Evolutionary conservation across 208 protist genomes (phyloP).

Genomic region (Trypanosoma avium): DNA sequence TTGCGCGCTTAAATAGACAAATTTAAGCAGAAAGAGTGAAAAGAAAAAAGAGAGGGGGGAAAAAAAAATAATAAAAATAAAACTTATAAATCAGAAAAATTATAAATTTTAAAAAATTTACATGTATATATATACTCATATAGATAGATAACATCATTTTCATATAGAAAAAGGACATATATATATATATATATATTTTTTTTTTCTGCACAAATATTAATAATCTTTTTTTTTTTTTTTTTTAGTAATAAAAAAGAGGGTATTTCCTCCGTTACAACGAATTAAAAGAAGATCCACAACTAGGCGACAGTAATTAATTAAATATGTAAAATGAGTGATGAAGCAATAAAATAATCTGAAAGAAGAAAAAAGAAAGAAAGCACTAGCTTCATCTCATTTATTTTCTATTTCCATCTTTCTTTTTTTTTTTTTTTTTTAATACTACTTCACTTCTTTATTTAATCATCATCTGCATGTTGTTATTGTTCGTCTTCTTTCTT

Average conservation of each 20-base stretch:
- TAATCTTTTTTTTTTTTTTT: neutral
- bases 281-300: neutral
- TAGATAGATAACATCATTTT: no score
- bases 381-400: no score
- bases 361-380: neutral
- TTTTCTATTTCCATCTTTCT: no score
- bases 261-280: neutral
- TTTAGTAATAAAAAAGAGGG: no score
- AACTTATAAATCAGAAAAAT: neutral
- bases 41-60: neutral
- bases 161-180: neutral
- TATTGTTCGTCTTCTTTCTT: no score
- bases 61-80: neutral
- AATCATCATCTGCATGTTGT: no score
- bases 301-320: no score
- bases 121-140: no score
- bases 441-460: no score
- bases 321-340: neutral
- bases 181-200: neutral
- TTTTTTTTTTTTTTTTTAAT: no score
- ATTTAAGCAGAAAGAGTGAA: neutral
- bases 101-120: no score
- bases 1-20: neutral
- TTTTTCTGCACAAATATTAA: neutral
- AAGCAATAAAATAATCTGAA: neutral